phyloP scores from a whole-genome alignment of 2,329 filamentous ascomycete genomes.

The Penicillium olsonii region DNA sequence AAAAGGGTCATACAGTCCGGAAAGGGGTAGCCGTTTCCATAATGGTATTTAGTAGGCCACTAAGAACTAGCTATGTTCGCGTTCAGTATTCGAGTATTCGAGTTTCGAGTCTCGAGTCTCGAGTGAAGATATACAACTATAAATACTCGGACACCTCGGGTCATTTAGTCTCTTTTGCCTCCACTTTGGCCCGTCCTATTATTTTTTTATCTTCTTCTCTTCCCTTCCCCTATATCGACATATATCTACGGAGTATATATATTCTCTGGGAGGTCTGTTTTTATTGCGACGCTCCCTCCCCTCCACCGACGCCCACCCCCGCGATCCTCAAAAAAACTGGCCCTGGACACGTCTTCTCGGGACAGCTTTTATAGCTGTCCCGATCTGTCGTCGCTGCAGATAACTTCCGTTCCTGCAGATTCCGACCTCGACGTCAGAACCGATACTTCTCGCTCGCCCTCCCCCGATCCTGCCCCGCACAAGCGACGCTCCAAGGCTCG shows the following conservation, averaged over 20 bases:
- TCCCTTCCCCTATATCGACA: slow-evolving; percentile 1
- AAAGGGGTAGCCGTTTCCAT: slow-evolving; percentile 7
- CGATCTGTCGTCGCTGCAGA: slow-evolving; percentile 42
- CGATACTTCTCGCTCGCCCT: slow-evolving; percentile 34
- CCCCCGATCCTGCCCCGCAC: slow-evolving; percentile 34
- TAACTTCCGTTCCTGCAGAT: slow-evolving; percentile 28
- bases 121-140: no score
- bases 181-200: slow-evolving; percentile 7
- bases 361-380: slow-evolving; percentile 47
- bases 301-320: slow-evolving; percentile 23
- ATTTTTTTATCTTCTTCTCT: not conserved
- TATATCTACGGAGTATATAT: no score
- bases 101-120: no score
- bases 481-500: slow-evolving; percentile 36
- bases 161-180: slow-evolving; percentile 4
- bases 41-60: no score
- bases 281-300: slow-evolving; percentile 20
- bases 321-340: slow-evolving; percentile 40
- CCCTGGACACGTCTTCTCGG: slow-evolving; percentile 40
- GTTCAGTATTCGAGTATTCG: no score
- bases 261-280: slow-evolving; percentile 18
- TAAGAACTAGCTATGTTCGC: no score
- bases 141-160: slow-evolving; percentile 4
- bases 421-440: slow-evolving; percentile 29
- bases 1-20: not conserved